These are phyloP conservation scores for Cephaloascus fragrans DNA, from an alignment of 805 yeast species.

Conservation along the genomic window DNA sequence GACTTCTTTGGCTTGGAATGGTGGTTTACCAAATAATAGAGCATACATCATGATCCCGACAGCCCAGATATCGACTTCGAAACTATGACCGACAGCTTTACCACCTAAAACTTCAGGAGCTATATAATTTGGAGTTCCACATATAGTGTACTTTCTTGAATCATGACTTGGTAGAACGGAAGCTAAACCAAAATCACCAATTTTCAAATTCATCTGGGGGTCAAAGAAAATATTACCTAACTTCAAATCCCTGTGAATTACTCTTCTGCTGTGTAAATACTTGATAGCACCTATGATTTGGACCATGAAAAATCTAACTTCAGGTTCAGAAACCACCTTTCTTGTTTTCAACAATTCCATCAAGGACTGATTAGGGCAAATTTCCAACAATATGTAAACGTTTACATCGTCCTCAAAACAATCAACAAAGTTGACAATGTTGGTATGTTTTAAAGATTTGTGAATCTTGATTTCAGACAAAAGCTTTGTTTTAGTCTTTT, in stretches of 20 bases:
- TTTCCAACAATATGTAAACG: constrained; percentile 87
- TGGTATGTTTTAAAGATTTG: constrained; percentile 78
- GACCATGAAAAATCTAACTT: constrained; percentile 80
- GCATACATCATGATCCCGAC: constrained; percentile 96
- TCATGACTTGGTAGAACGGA: constrained; percentile 68
- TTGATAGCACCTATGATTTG: constrained; percentile 92
- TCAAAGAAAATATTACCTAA: constrained; percentile 94
- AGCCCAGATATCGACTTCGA: constrained; percentile 96
- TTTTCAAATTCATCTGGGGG: constrained; percentile 85
- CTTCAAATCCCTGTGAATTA: constrained; percentile 92
- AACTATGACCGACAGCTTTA: constrained; percentile 80
- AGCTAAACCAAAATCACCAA: constrained; percentile 98
- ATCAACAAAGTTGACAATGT: constrained; percentile 86
- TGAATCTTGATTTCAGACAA: constrained; percentile 94
- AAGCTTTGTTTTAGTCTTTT: constrained; percentile 78
- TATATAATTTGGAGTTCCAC: constrained; percentile 98
- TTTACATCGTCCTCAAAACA: constrained; percentile 96
- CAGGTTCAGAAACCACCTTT: constrained; percentile 82
- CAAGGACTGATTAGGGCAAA: constrained; percentile 89
- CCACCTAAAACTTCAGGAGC: constrained; percentile 97
- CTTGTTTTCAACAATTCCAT: constrained; percentile 87
- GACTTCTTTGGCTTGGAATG: constrained; percentile 94
- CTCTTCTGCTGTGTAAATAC: constrained; percentile 85
- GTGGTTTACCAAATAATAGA: constrained; percentile 87
- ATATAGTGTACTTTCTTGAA: constrained; percentile 83